These are phyloP conservation scores for Globisporangium cystogenes DNA, from an alignment of 352 stramenopile species.

Conservation along the genomic window DNA sequence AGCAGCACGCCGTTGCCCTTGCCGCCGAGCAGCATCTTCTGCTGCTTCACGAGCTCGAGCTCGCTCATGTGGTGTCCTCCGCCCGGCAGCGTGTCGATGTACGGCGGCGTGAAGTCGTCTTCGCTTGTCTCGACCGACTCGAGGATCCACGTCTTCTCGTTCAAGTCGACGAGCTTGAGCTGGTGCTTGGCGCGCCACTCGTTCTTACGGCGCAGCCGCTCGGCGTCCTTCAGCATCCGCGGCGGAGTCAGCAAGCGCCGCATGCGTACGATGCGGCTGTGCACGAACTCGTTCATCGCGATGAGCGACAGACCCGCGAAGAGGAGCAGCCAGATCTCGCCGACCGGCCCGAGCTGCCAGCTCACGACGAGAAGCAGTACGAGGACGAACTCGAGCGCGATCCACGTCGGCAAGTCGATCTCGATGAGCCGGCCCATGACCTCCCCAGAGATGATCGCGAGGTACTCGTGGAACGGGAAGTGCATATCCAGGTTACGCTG, in stretches of 20 bases:
- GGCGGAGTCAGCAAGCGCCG: constrained; percentile 44
- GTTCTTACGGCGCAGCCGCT: constrained; percentile 47
- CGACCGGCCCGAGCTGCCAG: constrained; percentile 24
- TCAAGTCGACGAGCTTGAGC: constrained; percentile 22
- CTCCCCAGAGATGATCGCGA: constrained; percentile 70
- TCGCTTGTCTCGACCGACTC: constrained; percentile 19
- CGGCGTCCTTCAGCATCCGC: constrained; percentile 45
- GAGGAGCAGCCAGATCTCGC: constrained; percentile 41
- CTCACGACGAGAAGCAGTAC: constrained; percentile 39
- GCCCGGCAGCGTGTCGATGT: constrained; percentile 35
- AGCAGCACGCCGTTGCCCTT: constrained; percentile 48
- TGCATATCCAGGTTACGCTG: constrained; percentile 41
- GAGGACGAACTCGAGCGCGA: constrained; percentile 50
- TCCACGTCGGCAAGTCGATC: constrained; percentile 66
- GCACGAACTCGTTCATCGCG: constrained; percentile 41
- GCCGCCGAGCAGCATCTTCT: constrained; percentile 35
- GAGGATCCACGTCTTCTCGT: constrained; percentile 45
- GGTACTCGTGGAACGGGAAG: constrained; percentile 78
- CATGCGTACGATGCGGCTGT: constrained; percentile 45
- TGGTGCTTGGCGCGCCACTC: constrained; percentile 46
- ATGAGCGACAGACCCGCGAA: constrained; percentile 32
- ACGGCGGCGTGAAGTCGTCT: constrained; percentile 41
- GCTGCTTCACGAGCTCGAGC: constrained; percentile 28
- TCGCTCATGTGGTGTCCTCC: constrained; percentile 31
- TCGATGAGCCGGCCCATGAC: constrained; percentile 68